Evolutionary conservation across 2,329 filamentous ascomycete species (phyloP).

Genomic region (Exserohilum turcica): DNA sequence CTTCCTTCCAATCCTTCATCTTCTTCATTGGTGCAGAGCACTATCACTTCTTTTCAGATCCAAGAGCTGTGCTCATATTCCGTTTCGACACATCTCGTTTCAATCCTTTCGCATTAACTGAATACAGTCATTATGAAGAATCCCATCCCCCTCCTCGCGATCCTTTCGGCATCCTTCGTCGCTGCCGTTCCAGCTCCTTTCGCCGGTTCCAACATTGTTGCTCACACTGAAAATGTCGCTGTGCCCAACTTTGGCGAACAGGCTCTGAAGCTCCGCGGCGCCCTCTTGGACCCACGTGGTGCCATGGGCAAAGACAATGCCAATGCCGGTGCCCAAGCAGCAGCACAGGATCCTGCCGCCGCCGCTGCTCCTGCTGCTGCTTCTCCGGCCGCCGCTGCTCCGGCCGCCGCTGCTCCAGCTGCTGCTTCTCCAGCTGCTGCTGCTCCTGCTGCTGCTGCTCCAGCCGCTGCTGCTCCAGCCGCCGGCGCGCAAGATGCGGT

Average conservation of each 20-base stretch:
- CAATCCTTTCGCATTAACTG: slow-evolving; percentile 21
- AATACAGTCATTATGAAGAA: slow-evolving; percentile 42
- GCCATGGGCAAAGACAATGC: slow-evolving; percentile 15
- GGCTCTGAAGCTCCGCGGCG: slow-evolving; percentile 34
- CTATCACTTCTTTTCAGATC: slow-evolving; percentile 34
- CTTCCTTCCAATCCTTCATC: slow-evolving; percentile 23
- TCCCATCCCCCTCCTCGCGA: slow-evolving; percentile 39
- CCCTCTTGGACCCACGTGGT: slow-evolving; percentile 28
- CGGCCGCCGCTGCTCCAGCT: no score
- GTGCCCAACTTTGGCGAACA: slow-evolving; percentile 33
- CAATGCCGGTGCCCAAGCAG: slow-evolving; percentile 13
- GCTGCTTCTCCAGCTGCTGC: not conserved
- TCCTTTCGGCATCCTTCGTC: slow-evolving; percentile 43
- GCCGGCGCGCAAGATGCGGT: not conserved
- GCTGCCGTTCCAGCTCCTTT: slow-evolving; percentile 40
- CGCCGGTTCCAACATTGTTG: slow-evolving; percentile 33
- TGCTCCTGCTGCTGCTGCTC: not conserved
- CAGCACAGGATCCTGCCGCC: slow-evolving; percentile 12
- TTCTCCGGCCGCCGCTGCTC: slow-evolving; percentile 1
- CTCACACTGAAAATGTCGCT: slow-evolving; percentile 28
- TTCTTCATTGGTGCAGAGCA: slow-evolving; percentile 42
- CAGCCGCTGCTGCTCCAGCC: not conserved
- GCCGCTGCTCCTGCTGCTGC: not conserved
- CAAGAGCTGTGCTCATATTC: slow-evolving; percentile 46
- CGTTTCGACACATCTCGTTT: slow-evolving; percentile 31